Evolutionary conservation across 116 monocot species (phyloP).

Genomic region (Posidonia oceanica): DNA sequence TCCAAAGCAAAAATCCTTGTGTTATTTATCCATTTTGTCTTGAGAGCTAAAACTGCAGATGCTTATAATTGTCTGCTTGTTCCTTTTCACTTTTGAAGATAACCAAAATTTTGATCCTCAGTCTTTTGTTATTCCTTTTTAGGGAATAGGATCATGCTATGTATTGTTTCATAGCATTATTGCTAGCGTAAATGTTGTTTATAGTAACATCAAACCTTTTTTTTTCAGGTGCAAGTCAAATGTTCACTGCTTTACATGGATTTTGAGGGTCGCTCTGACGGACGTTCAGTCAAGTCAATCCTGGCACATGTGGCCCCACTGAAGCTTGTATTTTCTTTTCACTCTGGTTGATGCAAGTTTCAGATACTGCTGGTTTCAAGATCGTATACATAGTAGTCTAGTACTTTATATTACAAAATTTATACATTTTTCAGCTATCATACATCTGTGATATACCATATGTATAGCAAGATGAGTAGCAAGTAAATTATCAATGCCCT

Average conservation of each 20-base stretch:
- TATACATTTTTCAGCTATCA: no score
- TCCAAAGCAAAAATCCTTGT: not conserved
- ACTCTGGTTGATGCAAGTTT: not conserved
- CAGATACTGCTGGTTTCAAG: not conserved
- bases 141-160: not conserved
- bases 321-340: conserved; percentile 62
- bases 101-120: no score
- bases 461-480: no score
- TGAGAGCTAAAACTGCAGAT: not conserved
- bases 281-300: conserved; percentile 92
- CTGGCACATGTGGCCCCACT: conserved; percentile 81
- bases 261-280: conserved; percentile 99
- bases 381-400: not conserved
- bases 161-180: no score
- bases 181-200: not conserved
- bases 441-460: no score
- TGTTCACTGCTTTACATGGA: conserved; percentile 82
- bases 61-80: not conserved
- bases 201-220: not conserved
- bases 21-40: not conserved
- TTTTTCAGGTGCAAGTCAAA: conserved; percentile 81
- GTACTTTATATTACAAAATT: not conserved
- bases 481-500: no score
- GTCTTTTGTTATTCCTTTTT: not conserved
- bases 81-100: no score